Percentiles rank a stretch among this genome's conserved stretches.
These are phyloP conservation scores for Actinomortierella wolfii DNA, from an alignment of 371 early-diverging fungal genomes.

Conservation along the genomic window DNA sequence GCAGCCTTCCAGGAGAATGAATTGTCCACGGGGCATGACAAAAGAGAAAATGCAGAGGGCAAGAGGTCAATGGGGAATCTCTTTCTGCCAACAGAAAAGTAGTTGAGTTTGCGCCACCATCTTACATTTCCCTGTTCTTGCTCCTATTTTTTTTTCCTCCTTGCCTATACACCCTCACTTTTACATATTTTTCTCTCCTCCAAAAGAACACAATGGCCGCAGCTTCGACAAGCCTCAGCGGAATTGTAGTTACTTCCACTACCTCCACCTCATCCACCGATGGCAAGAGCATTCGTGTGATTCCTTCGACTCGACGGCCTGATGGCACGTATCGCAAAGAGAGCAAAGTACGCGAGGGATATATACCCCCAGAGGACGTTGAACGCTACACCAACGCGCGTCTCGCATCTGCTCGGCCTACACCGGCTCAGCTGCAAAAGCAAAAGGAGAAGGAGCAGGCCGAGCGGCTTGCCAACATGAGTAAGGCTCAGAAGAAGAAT, in stretches of 20 bases:
- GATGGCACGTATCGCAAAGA: constrained; percentile 75
- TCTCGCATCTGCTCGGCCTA: constrained; percentile 31
- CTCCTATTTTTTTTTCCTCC: background rate
- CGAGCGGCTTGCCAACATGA: constrained; percentile 11
- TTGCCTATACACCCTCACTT: too few relatives aligned
- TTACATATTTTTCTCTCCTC: too few relatives aligned
- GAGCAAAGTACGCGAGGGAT: constrained; percentile 70
- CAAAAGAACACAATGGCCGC: too few relatives aligned
- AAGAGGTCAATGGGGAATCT: background rate
- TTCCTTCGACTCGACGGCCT: constrained; percentile 66
- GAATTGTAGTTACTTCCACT: too few relatives aligned
- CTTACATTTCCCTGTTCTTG: background rate
- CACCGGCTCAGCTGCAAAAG: background rate
- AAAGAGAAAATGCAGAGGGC: background rate
- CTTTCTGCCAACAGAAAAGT: background rate
- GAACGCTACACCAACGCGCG: constrained; percentile 61
- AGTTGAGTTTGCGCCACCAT: background rate
- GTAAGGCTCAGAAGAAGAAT: constrained; percentile 36
- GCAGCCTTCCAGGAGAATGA: constrained; percentile 97
- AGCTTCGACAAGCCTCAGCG: too few relatives aligned
- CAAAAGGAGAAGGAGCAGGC: background rate
- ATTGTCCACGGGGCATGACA: constrained; percentile 75
- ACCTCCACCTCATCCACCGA: too few relatives aligned
- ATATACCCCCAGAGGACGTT: constrained; percentile 68
- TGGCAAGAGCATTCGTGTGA: constrained; percentile 52